Conservation (phyloP, 805 yeast species). For the Candida hispaniensis region DNA sequence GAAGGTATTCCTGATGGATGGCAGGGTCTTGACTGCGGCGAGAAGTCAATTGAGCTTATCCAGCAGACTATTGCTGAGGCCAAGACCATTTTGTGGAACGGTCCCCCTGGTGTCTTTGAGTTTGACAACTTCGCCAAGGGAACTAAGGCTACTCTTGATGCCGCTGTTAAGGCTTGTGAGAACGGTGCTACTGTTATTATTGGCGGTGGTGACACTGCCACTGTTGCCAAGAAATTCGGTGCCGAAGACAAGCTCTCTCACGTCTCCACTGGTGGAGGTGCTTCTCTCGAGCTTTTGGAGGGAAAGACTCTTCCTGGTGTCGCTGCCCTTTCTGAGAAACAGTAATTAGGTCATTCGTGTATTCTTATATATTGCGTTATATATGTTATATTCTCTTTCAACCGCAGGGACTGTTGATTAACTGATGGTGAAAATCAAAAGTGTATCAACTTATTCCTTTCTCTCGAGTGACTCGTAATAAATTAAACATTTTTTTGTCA, state of each 20-base stretch:
- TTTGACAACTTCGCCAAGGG: constrained; percentile 86
- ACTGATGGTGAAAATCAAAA: too few species aligned
- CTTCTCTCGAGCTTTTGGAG: constrained; percentile 95
- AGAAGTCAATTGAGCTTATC: constrained; percentile 72
- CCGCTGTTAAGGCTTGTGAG: constrained; percentile 75
- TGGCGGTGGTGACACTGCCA: constrained; percentile 99
- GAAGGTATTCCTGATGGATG: constrained; percentile 91
- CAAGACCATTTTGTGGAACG: constrained; percentile 99
- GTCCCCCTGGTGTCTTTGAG: constrained; percentile 99
- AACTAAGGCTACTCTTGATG: constrained; percentile 81
- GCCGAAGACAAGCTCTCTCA: constrained; percentile 93
- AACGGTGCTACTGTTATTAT: constrained; percentile 89
- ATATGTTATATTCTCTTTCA: too few species aligned
- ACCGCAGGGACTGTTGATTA: too few species aligned
- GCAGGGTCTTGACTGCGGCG: constrained; percentile 96
- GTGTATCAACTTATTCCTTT: too few species aligned
- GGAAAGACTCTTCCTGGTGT: constrained; percentile 99
- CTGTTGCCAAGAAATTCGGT: constrained; percentile 95
- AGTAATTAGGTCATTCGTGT: constrained; percentile 16
- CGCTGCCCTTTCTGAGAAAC: constrained; percentile 73
- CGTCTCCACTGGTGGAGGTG: constrained; percentile 99
- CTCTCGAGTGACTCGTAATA: too few species aligned
- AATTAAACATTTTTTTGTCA: too few species aligned
- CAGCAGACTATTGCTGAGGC: constrained; percentile 78
- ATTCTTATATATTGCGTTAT: too few species aligned